Evolutionary conservation across 2,329 filamentous ascomycete species (phyloP).

Genomic region (Tolypocladium ovalisporum): DNA sequence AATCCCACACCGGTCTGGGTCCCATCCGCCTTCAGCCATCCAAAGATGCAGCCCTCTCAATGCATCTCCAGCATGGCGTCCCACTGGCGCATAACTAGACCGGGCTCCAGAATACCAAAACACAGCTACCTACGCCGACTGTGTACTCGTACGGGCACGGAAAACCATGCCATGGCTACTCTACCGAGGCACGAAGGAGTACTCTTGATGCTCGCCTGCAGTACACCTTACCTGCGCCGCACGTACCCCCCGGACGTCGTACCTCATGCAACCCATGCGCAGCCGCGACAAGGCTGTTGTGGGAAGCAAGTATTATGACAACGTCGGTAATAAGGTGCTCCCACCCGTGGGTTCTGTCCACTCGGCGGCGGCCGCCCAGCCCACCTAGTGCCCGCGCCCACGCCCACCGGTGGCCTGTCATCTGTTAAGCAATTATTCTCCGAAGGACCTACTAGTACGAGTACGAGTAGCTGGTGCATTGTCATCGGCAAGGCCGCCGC

Average conservation of each 20-base stretch:
- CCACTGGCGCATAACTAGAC: not conserved
- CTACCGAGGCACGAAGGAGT: not conserved
- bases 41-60: not conserved
- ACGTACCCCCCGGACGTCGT: not conserved
- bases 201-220: not conserved
- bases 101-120: not conserved
- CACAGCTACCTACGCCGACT: not conserved
- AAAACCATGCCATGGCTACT: not conserved
- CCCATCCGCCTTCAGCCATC: not conserved
- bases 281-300: not conserved
- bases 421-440: not conserved
- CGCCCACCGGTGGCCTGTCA: not conserved
- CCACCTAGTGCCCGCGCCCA: not conserved
- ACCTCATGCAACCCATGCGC: not conserved
- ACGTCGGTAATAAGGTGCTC: too few species aligned
- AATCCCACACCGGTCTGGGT: constrained; percentile 3
- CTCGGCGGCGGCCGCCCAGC: not conserved
- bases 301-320: not conserved
- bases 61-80: not conserved
- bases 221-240: not conserved
- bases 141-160: not conserved
- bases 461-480: too few species aligned
- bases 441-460: not conserved
- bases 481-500: not conserved
- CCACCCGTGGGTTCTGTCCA: not conserved